Evolutionary conservation across 345 rosid genomes (phyloP), one percentile per base, ranked within the genome.

Genomic region (Aegle marmelos): DNA sequence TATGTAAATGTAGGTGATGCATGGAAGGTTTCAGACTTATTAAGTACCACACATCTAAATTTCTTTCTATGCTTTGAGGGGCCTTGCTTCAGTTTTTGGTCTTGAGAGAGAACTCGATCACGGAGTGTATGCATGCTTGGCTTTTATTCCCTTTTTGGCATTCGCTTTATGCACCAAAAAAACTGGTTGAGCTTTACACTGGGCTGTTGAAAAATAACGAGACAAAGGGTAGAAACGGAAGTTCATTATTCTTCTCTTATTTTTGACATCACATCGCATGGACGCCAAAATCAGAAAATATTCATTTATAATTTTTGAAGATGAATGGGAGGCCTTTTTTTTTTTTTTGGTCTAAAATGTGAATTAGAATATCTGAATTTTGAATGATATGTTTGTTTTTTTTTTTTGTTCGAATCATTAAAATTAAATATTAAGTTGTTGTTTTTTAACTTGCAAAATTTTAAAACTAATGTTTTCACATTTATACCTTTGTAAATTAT

Each of bases 261-360:
- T 54, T 19, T 0, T 56, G 25, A 56, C 6, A 56, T 19, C 7
- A 9, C 0, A 22, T 56, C 1, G 9, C n/a, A 2, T 5, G 24
- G 1, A 19, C 9, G 1, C 7, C n/a, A 54, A n/a, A 59, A 27
- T n/a, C 27, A 2, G 25, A n/a, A 27, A 27, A 9, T 59, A 41
- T 41, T 41, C 14, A 80, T 88, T 90, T 53, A 83, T 86, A 82
- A 60, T 48, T 69, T 86, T 84, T 60, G 58, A 90, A 30, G 68
- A n/a, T n/a, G n/a, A n/a, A n/a, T n/a, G n/a, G n/a, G n/a, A n/a
- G n/a, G n/a, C n/a, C n/a, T n/a, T n/a, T n/a, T n/a, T n/a, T n/a
- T n/a, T n/a, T n/a, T n/a, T n/a, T n/a, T n/a, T n/a, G n/a, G n/a
- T n/a, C n/a, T n/a, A n/a, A n/a, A n/a, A n/a, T n/a, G n/a, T n/a